Percentiles rank a stretch among this genome's conserved stretches.
These are phyloP conservation scores for Avena insularis DNA, from an alignment of 176 grass and related monocot genomes.

Conservation along the genomic window DNA sequence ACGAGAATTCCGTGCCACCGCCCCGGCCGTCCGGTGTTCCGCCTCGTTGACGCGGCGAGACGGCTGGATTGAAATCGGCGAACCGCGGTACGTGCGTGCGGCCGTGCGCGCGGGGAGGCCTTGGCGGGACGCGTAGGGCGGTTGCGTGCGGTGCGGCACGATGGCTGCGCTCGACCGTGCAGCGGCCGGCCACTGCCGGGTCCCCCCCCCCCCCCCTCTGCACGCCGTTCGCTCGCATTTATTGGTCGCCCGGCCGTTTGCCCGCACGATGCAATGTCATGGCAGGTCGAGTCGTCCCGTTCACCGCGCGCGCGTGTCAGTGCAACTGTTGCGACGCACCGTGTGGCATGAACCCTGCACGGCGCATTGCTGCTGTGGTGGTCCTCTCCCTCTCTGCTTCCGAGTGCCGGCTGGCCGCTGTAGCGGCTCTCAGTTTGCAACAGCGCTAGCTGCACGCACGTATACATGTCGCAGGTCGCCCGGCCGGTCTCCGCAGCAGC, in stretches of 20 bases:
- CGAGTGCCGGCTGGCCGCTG: neutral
- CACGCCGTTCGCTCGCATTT: neutral
- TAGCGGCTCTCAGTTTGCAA: neutral
- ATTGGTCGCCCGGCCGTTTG: neutral
- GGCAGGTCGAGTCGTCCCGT: neutral
- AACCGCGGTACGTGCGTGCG: neutral
- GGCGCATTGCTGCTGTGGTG: neutral
- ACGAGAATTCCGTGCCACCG: neutral
- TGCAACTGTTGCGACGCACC: neutral
- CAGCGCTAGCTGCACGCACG: neutral
- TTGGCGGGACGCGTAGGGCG: neutral
- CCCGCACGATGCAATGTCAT: neutral
- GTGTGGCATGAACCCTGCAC: neutral
- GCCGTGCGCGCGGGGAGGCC: neutral
- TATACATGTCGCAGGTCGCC: neutral
- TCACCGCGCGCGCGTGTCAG: neutral
- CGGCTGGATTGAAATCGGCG: neutral
- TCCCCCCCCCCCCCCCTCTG: no score
- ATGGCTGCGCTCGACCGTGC: neutral
- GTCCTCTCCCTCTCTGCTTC: neutral
- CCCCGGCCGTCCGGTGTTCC: neutral
- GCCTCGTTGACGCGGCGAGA: neutral
- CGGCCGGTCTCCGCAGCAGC: neutral
- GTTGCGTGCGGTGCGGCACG: slow-evolving; percentile 14
- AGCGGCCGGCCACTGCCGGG: no score